Base-by-base conservation (phyloP, 768 basidiomycete species). In the Strobilomyces dryophilus region DNA sequence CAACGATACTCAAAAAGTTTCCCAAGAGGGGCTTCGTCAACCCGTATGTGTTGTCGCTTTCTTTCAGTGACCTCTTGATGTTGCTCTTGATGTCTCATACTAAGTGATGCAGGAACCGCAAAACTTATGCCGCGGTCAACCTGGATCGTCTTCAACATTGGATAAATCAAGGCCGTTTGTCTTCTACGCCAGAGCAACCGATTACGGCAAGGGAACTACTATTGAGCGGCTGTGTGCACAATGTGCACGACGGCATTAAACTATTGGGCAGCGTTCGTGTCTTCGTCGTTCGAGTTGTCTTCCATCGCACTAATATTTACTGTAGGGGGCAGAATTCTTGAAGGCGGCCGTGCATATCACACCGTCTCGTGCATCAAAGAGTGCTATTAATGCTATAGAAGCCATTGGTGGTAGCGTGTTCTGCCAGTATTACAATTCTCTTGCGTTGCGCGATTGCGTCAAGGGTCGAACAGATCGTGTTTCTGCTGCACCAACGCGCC, bases 11-110 rank as follows among this genome's bases (percentile, higher is more conserved):
- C 6, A 85, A 92, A 57, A 75, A 85, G 41, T 89, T 95, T 65
- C 97, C 97, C 6, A 99, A 99, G 76, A 80, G 83, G 44, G 97
- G 97, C 43, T 98, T 98, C 70, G 81, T 86, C 53, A 98, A 97
- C 72, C 82, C 83, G 95, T 97, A 61, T 63, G 90, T 79, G 24
- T 18, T 47, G 26, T 53, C 37, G 20, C 18, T 7, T 18, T 29
- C 4, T 12, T n/a, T 12, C 18, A 14, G 44, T 45, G 31, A 12
- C 26, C 18, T 49, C 26, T 31, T 40, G 17, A 12, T 12, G 32
- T 51, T 39, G 21, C 18, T 49, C 26, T 31, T 40, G 17, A 12
- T 12, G 32, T 51, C 41, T 49, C 32, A 39, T 31, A 9, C 42
- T 49, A 14, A 56, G 46, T n/a, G n/a, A 17, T 34, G 29, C 61